Base-by-base conservation (phyloP, 2,329 filamentous ascomycete species). In the Zasmidium angulare region DNA sequence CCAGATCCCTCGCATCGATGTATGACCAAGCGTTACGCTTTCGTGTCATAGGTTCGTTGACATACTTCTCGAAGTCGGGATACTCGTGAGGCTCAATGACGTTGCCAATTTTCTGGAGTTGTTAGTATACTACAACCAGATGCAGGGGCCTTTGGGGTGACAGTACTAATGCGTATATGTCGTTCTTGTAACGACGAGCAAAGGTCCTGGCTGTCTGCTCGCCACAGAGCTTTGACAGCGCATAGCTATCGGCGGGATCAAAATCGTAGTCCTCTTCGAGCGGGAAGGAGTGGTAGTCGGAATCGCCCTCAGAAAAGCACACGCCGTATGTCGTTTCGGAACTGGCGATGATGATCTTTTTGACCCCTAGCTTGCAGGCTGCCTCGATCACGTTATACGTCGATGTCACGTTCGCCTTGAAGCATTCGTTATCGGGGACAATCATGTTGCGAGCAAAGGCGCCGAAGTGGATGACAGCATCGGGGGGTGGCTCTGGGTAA, bases 321-420 rank as follows among this genome's bases (percentile, higher is more conserved):
- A 86, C 83, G 19, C 84, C 85, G 66, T 88, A 88, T 0, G 81
- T 83, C 0, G 83, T 85, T 66, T 86, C 83, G 20, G 78, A 82
- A 58, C 78, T 82, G 1, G 85, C 85, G 50, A 86, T 80, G 66
- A 88, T 78, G 65, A 88, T 82, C 67, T 88, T 88, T 64, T 79
- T 80, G 6, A 88, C 82, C 12, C 84, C 83, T 0, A 87, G 75
- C 62, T 86, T 86, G 67, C 79, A 85, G 0, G 84, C 84, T 0
- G 84, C 83, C 71, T 88, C 85, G 62, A 88, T 80, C 22, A 87
- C 79, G 58, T 88, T 88, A 72, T 86, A 86, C 0, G 82, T 84
- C 10, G 79, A 77, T 0, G 77, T 74, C 0, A 82, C 78, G 66
- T 88, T 88, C 23, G 75, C 79, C 19, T 76, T 76, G 71, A 85